These are phyloP conservation scores for Pichia scutulata DNA, from an alignment of 805 yeast genomes.

Conservation along the genomic window DNA sequence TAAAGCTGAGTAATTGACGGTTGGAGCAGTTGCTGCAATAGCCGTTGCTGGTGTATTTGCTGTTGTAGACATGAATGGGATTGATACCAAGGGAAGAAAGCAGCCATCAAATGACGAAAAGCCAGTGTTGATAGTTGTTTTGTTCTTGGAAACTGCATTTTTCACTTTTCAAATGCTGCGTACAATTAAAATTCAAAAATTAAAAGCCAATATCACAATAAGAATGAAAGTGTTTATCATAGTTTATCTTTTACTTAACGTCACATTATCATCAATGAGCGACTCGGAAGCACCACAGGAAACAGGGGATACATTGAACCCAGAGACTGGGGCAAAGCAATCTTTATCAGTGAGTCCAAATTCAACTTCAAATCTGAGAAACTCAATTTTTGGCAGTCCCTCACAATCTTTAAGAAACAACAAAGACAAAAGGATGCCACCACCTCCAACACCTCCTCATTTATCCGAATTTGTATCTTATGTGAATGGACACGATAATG, in stretches of 20 bases:
- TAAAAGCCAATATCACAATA: too few relatives aligned
- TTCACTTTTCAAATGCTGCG: background rate
- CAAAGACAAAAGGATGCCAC: constrained; percentile 3
- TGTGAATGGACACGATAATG: constrained; percentile 29
- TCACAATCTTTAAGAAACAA: background rate
- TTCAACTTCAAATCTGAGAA: background rate
- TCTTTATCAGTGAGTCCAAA: background rate
- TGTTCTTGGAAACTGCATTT: background rate
- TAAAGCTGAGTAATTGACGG: constrained; percentile 1
- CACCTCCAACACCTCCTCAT: constrained; percentile 39
- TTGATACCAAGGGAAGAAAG: background rate
- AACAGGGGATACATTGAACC: background rate
- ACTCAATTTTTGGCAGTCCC: constrained; percentile 1
- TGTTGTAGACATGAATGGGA: background rate
- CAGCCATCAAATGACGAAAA: too few relatives aligned
- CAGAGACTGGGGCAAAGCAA: background rate
- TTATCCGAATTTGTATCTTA: constrained; percentile 52
- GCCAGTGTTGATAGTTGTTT: too few relatives aligned
- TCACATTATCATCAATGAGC: background rate
- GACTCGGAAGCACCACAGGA: background rate
- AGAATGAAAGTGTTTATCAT: too few relatives aligned
- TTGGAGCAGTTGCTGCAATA: background rate
- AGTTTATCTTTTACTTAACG: too few relatives aligned
- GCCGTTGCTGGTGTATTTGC: background rate
- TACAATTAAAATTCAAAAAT: too few relatives aligned